Evolutionary conservation across 208 protist species (phyloP), one percentile per base, ranked within the genome.

Genomic region (Plasmodiophora brassicae): DNA sequence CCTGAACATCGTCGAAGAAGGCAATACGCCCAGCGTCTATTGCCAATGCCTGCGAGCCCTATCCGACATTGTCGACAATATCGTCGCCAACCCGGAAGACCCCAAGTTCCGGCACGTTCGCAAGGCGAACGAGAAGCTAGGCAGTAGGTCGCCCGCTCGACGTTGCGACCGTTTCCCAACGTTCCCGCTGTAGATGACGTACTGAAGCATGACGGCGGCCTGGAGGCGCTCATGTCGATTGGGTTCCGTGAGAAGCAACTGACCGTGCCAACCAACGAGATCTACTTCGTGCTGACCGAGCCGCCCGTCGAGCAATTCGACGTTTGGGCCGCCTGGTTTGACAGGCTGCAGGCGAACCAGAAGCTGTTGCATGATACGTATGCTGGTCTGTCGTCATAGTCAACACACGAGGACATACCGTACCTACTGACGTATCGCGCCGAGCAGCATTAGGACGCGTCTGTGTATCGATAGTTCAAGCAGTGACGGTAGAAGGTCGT

Each of bases 291-390:
- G 32, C 32, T 78, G n/a, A 32, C n/a, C 65, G 65, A 78, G 65
- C 65, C 65, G 10, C 65, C 65, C 5, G 65, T 78, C 41, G 65
- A 78, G 5, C 10, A 78, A 44, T 78, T 78, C 65, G 65, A 78
- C 41, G 14, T 44, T n/a, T 78, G 65, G 65, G 32, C 65, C 5
- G 5, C 65, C 14, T 78, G 65, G 65, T 78, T 38, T 32, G 65
- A 78, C 41, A 78, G n/a, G 41, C 65, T 78, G n/a, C 65, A 78
- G n/a, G 41, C 32, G 5, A 78, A 78, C n/a, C 65, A 32, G 5
- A 32, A n/a, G n/a, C 65, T 78, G n/a, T 32, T 78, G 41, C 65
- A 78, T 14, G 20, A n/a, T 14, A 38, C 41, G 41, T 78, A 78
- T 32, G n/a, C 32, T 32, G 65, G 65, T 14, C n/a, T 78, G n/a